Evolutionary conservation across 139 green algal species (phyloP), one percentile per base, ranked within the genome.

Genomic region (Parachlorella kessleri): DNA sequence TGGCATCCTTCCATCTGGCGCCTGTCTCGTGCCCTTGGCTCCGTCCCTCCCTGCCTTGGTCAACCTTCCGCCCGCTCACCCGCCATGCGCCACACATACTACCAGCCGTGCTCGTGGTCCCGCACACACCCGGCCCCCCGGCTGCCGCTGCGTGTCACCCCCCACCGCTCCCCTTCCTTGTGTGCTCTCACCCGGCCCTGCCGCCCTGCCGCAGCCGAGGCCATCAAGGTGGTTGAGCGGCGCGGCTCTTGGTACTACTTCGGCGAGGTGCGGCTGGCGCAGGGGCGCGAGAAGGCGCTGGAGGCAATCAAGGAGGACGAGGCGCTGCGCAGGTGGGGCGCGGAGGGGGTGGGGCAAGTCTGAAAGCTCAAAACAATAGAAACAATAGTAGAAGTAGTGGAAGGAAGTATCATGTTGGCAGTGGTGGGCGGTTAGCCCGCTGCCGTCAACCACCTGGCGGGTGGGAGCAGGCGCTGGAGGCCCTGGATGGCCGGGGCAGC

Each of bases 191-290:
- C n/a, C n/a, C n/a, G n/a, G n/a, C n/a, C n/a, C n/a, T n/a, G n/a
- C n/a, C n/a, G n/a, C n/a, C n/a, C n/a, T n/a, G n/a, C n/a, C 48
- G 48, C 48, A 9, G 95, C 91, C 0, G 94, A 98, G 88, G 63
- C 79, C 42, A 32, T 88, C 3, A 88, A 80, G 1, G 85, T 98
- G 28, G 67, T 98, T 26, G 41, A 80, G 30, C 81, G 83, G 41
- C 82, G 77, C 39, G 96, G 94, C 39, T 79, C 72, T 35, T 97
- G 81, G 78, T 96, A 94, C 85, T 91, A 81, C 76, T 90, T 87
- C 41, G 89, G 81, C 9, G 90, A 90, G 5, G 23, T 78, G 48
- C 68, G 79, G 21, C 73, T 95, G 55, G 90, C 70, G 33, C 88
- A 95, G 81, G 91, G 91, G 3, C 75, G 88, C 3, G 91, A 94